Conservation (phyloP, 148 eudicot genomes). For the Cornus controversa region DNA sequence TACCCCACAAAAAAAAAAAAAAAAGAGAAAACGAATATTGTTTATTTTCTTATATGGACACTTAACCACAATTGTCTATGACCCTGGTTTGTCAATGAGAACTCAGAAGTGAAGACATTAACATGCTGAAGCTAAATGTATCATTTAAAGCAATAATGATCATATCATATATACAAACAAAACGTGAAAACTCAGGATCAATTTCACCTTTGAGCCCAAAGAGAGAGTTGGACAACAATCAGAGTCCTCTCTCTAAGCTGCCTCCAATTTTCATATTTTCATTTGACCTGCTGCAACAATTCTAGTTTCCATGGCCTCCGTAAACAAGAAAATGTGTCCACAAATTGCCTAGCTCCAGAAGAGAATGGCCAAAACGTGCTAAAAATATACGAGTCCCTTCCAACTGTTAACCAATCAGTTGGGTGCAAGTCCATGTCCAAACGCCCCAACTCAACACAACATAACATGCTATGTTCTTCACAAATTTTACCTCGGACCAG, state of each 20-base stretch:
- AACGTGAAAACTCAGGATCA: not conserved
- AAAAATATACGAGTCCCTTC: not conserved
- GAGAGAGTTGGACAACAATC: not conserved
- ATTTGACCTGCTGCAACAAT: not conserved
- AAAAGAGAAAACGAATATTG: too few species aligned
- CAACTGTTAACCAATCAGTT: not conserved
- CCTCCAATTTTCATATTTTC: not conserved
- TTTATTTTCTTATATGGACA: too few species aligned
- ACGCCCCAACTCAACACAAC: not conserved
- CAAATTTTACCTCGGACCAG: not conserved
- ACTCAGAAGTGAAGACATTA: too few species aligned
- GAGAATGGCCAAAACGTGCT: not conserved
- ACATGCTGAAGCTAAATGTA: too few species aligned
- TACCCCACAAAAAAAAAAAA: too few species aligned
- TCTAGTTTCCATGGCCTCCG: not conserved
- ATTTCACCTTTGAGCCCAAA: not conserved
- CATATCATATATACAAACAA: not conserved
- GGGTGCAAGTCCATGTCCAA: not conserved
- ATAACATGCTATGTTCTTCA: not conserved
- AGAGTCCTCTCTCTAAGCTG: not conserved
- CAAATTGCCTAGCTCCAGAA: not conserved
- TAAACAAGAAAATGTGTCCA: not conserved
- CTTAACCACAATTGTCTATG: too few species aligned
- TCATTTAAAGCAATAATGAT: not conserved
- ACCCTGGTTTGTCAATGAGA: too few species aligned